Percentiles rank a stretch among this genome's conserved stretches.
Conservation (phyloP, 768 basidiomycete genomes). For the Rhizopogon vinicolor region DNA sequence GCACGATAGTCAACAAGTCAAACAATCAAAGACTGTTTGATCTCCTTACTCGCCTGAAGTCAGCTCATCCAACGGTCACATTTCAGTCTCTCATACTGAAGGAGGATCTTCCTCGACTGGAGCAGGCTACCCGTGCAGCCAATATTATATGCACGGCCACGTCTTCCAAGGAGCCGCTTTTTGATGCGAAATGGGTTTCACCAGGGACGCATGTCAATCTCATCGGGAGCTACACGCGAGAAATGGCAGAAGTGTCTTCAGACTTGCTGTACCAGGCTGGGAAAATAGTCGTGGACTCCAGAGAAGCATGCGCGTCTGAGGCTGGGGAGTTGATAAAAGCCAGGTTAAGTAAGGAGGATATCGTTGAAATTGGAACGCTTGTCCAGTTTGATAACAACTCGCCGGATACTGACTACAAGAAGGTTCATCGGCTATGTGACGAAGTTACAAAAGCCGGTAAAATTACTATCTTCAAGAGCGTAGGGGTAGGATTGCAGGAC, state of each 20-base stretch:
- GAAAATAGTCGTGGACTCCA: constrained; percentile 69
- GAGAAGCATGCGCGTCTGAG: constrained; percentile 63
- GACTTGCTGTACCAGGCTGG: constrained; percentile 52
- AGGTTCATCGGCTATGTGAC: constrained; percentile 8
- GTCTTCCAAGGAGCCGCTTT: constrained; percentile 63
- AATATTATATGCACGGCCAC: constrained; percentile 71
- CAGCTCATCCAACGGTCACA: constrained; percentile 19
- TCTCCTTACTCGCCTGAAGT: constrained; percentile 30
- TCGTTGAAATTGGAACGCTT: constrained; percentile 71
- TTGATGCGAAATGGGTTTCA: constrained; percentile 60
- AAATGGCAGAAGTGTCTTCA: constrained; percentile 73
- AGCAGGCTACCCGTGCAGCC: constrained; percentile 28
- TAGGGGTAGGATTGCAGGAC: constrained; percentile 85
- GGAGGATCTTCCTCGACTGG: constrained; percentile 3
- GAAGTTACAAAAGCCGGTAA: constrained; percentile 29
- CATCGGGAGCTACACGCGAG: constrained; percentile 77
- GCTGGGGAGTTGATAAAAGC: constrained; percentile 80
- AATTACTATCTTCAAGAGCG: constrained; percentile 83
- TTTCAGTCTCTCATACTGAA: constrained; percentile 10
- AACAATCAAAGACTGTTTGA: constrained; percentile 40
- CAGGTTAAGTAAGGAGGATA: constrained; percentile 26
- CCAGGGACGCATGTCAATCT: constrained; percentile 67
- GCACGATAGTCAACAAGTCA: constrained; percentile 64
- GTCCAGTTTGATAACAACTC: constrained; percentile 18
- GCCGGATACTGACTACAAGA: constrained; percentile 4